These are phyloP conservation scores for Aspergillus sp. DNA, from an alignment of 2,329 filamentous ascomycete species.

Conservation along the genomic window DNA sequence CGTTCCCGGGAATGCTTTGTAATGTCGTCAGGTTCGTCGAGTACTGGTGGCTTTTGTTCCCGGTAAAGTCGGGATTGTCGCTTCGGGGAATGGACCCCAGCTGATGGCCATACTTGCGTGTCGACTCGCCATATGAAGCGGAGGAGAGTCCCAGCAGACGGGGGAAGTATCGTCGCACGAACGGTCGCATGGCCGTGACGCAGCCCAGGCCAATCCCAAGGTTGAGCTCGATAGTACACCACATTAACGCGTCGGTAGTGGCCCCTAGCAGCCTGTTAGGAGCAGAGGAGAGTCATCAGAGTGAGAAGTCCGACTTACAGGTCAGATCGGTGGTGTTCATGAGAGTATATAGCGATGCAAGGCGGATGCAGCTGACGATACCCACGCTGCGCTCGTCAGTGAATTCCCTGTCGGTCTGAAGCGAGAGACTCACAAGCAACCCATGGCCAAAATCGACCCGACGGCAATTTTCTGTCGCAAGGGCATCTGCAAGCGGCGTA, in stretches of 20 bases:
- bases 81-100: slow-evolving; percentile 22
- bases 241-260: slow-evolving; percentile 24
- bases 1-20: slow-evolving; percentile 16
- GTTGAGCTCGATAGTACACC: slow-evolving; percentile 30
- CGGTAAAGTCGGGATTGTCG: slow-evolving; percentile 18
- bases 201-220: slow-evolving; percentile 28
- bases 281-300: background rate
- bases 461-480: slow-evolving; percentile 29
- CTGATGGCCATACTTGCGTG: slow-evolving; percentile 21
- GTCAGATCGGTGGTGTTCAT: slow-evolving; percentile 24
- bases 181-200: slow-evolving; percentile 28
- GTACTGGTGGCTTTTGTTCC: slow-evolving; percentile 16
- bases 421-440: slow-evolving; percentile 24
- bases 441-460: slow-evolving; percentile 25
- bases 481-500: slow-evolving; percentile 31
- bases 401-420: background rate
- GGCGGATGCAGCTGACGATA: slow-evolving; percentile 29
- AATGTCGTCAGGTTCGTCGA: slow-evolving; percentile 14
- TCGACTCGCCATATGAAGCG: slow-evolving; percentile 10
- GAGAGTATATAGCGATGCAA: slow-evolving; percentile 21
- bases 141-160: slow-evolving; percentile 23
- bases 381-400: slow-evolving; percentile 21
- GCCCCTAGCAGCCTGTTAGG: slow-evolving; percentile 12
- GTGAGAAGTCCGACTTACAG: slow-evolving; percentile 13
- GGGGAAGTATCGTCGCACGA: slow-evolving; percentile 28